Evolutionary conservation across 805 yeast species (phyloP).

Genomic region (Pachysolen tannophilus): DNA sequence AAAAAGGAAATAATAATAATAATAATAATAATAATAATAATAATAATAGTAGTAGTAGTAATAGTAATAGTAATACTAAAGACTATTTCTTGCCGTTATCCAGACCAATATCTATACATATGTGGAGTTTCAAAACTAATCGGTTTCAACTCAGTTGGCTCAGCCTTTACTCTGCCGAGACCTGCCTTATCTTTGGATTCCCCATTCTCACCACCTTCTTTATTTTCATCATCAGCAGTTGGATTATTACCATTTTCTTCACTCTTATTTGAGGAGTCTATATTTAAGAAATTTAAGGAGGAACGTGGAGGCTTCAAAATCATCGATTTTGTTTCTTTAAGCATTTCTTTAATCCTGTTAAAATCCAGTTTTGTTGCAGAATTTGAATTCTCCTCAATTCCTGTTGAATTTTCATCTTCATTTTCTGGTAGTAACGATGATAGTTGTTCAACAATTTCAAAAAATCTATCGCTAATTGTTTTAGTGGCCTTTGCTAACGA

Average conservation of each 20-base stretch:
- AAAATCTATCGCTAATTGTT: slow-evolving; percentile 38
- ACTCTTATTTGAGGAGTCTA: slow-evolving; percentile 10
- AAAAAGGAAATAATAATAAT: too few species aligned
- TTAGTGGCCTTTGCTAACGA: slow-evolving; percentile 56
- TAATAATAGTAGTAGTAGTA: too few species aligned
- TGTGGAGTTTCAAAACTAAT: slow-evolving; percentile 56
- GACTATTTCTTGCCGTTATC: too few species aligned
- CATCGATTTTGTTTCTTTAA: slow-evolving; percentile 20
- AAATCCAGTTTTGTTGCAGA: slow-evolving; percentile 14
- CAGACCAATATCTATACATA: slow-evolving; percentile 60
- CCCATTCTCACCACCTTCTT: slow-evolving; percentile 12
- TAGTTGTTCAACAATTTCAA: slow-evolving; percentile 23
- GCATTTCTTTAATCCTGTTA: slow-evolving; percentile 14
- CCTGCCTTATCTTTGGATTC: slow-evolving; percentile 15
- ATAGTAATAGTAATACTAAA: too few species aligned
- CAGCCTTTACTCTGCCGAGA: too few species aligned
- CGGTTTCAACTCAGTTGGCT: slow-evolving; percentile 38
- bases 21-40: too few species aligned
- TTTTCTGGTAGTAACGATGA: neutral
- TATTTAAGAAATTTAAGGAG: slow-evolving; percentile 22
- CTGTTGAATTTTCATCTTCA: neutral
- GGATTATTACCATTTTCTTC: slow-evolving; percentile 1
- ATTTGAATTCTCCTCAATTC: slow-evolving; percentile 13
- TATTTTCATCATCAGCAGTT: slow-evolving; percentile 2
- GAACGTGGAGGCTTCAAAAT: slow-evolving; percentile 23